These are phyloP conservation scores for Diplodia sapinea DNA, from an alignment of 2,329 filamentous ascomycete species.

Conservation along the genomic window DNA sequence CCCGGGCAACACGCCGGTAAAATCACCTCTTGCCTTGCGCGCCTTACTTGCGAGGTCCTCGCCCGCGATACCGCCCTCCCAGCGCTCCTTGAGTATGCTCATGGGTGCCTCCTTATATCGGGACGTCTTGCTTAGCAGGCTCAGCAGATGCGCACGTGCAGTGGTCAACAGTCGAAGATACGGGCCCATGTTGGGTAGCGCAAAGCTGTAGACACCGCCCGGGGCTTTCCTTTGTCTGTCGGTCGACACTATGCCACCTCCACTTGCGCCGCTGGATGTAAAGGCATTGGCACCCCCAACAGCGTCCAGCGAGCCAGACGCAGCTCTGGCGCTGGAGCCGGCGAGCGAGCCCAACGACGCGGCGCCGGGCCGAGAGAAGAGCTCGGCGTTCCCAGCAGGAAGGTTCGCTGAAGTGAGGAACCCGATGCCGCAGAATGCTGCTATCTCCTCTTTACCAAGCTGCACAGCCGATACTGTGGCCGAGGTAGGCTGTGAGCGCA, in stretches of 20 bases:
- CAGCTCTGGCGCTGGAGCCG: constrained; percentile 65
- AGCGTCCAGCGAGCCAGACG: constrained; percentile 71
- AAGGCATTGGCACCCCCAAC: constrained; percentile 72
- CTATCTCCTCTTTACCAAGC: constrained; percentile 57
- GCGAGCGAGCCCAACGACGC: constrained; percentile 61
- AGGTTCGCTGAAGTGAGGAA: constrained; percentile 65
- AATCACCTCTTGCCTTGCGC: constrained; percentile 62
- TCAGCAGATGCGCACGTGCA: constrained; percentile 66
- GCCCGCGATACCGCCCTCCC: constrained; percentile 68
- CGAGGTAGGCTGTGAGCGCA: constrained; percentile 59
- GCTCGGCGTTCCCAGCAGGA: constrained; percentile 46
- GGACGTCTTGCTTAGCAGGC: constrained; percentile 62
- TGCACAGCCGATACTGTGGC: constrained; percentile 48
- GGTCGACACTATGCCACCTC: constrained; percentile 33
- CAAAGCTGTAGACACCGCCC: constrained; percentile 51
- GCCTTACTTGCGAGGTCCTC: constrained; percentile 54
- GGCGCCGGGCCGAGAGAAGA: constrained; percentile 51
- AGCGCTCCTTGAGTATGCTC: constrained; percentile 67
- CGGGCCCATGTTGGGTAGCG: constrained; percentile 69
- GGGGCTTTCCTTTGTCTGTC: constrained; percentile 11
- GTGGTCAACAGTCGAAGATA: constrained; percentile 70
- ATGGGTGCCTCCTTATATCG: constrained; percentile 69
- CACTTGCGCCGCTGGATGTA: constrained; percentile 64
- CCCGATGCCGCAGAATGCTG: constrained; percentile 67
- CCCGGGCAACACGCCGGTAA: constrained; percentile 63